These are phyloP conservation scores for Oenanthe sinensis DNA, from an alignment of 129 eudicot species.

Conservation along the genomic window DNA sequence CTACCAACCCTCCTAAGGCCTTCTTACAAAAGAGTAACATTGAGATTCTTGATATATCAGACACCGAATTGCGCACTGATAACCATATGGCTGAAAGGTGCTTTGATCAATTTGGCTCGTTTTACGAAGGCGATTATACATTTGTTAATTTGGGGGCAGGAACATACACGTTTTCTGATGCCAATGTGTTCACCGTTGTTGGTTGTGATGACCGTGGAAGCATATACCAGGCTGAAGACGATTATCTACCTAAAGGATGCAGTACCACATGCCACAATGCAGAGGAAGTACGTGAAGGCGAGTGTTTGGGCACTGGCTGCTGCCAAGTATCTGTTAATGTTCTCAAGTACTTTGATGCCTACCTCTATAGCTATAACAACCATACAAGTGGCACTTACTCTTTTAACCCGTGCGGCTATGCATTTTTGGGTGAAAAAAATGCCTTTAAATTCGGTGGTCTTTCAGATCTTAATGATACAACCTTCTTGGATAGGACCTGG, in stretches of 20 bases:
- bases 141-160: not conserved
- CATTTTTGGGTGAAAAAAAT: conserved; percentile 45
- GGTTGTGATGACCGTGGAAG: conserved; percentile 53
- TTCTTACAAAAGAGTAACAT: not conserved
- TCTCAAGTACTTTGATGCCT: conserved; percentile 10
- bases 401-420: conserved; percentile 44
- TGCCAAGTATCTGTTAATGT: conserved; percentile 50
- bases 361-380: conserved; percentile 4
- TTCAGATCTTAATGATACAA: conserved; percentile 36
- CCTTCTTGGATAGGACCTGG: conserved; percentile 21
- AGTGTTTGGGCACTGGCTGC: conserved; percentile 57
- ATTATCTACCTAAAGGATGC: conserved; percentile 23
- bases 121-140: not conserved
- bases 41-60: conserved; percentile 20
- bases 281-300: conserved; percentile 25
- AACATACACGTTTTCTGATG: conserved; percentile 22
- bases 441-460: conserved; percentile 37
- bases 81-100: conserved; percentile 21
- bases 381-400: conserved; percentile 22
- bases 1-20: conserved; percentile 23
- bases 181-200: conserved; percentile 34
- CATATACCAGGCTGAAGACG: conserved; percentile 1
- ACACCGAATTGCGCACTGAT: conserved; percentile 15
- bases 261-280: conserved; percentile 31
- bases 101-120: conserved; percentile 11